phyloP scores from a whole-genome alignment of 352 stramenopile genomes.

The Phytophthora pseudosyringae region DNA sequence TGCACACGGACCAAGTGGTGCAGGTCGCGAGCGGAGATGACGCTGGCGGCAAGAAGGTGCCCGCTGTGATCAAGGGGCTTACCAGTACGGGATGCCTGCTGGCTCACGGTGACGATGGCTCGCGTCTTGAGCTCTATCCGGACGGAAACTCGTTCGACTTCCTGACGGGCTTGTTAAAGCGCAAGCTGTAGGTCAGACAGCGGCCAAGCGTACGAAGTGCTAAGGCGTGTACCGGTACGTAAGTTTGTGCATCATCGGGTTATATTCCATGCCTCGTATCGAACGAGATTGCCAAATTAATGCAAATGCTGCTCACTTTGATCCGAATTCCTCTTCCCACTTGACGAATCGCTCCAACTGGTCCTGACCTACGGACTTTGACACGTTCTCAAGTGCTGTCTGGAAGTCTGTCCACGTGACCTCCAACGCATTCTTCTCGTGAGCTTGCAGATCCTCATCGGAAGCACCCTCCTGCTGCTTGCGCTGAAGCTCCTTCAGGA shows the following conservation, averaged over 20 bases:
- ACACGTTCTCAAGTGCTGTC: conserved; percentile 81
- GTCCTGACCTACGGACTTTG: conserved; percentile 80
- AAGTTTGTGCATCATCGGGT: conserved; percentile 8
- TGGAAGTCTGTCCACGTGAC: conserved; percentile 65
- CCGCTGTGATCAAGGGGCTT: conserved; percentile 80
- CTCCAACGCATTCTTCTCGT: conserved; percentile 65
- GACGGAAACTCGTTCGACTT: conserved; percentile 93
- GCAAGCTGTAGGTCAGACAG: conserved; percentile 63
- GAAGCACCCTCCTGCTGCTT: conserved; percentile 55
- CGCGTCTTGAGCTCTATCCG: conserved; percentile 86
- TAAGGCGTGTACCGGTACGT: background rate
- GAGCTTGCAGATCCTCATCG: conserved; percentile 44
- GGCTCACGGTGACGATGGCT: conserved; percentile 61
- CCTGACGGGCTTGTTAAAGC: conserved; percentile 83
- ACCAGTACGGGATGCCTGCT: conserved; percentile 82
- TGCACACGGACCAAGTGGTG: conserved; percentile 87
- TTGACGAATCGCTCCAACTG: conserved; percentile 79
- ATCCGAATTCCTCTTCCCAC: conserved; percentile 88
- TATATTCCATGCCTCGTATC: conserved; percentile 3
- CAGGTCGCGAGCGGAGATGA: conserved; percentile 71
- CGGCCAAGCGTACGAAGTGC: background rate
- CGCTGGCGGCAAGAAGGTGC: conserved; percentile 44
- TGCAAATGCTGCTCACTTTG: conserved; percentile 52
- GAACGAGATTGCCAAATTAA: conserved; percentile 8
- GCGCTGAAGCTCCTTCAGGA: conserved; percentile 53